phyloP scores from a whole-genome alignment of 768 basidiomycete genomes.

The Pholiota conissans region DNA sequence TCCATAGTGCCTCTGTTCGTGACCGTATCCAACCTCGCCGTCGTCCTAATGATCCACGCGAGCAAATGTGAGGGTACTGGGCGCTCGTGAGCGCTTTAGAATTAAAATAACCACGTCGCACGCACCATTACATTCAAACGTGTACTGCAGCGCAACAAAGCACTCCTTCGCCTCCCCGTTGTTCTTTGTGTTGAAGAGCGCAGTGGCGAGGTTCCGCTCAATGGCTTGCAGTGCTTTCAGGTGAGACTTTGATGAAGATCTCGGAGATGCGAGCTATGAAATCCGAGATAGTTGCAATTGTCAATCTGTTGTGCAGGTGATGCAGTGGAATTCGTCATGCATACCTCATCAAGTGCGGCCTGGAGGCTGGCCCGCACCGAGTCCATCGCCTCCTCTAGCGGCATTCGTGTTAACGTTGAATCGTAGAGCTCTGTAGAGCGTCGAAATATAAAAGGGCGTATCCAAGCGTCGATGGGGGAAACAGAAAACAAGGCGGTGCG shows the following conservation, averaged over 20 bases:
- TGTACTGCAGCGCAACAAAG: slow-evolving; percentile 71
- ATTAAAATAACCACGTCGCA: slow-evolving; percentile 32
- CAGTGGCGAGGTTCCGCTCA: slow-evolving; percentile 53
- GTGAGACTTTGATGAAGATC: slow-evolving; percentile 51
- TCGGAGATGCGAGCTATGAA: slow-evolving; percentile 61
- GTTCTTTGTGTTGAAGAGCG: slow-evolving; percentile 41
- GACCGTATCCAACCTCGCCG: slow-evolving; percentile 48
- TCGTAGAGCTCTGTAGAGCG: background rate
- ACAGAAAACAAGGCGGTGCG: slow-evolving; percentile 1
- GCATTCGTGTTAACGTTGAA: slow-evolving; percentile 10
- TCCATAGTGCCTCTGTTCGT: slow-evolving; percentile 46
- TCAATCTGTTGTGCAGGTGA: background rate
- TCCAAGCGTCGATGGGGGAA: background rate
- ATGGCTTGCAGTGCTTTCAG: slow-evolving; percentile 55
- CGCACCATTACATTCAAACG: slow-evolving; percentile 84
- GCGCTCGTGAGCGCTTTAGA: background rate
- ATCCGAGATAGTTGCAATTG: slow-evolving; percentile 2
- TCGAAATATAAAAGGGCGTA: background rate
- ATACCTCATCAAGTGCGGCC: slow-evolving; percentile 69
- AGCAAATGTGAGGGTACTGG: slow-evolving; percentile 70
- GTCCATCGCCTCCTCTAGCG: slow-evolving; percentile 28
- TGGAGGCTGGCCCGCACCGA: slow-evolving; percentile 49
- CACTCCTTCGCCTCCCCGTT: slow-evolving; percentile 45
- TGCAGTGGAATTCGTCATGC: slow-evolving; percentile 17
- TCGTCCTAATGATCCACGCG: slow-evolving; percentile 57